Evolutionary conservation across 2,329 filamentous ascomycete species (phyloP).

Genomic region (Alternaria sp.): DNA sequence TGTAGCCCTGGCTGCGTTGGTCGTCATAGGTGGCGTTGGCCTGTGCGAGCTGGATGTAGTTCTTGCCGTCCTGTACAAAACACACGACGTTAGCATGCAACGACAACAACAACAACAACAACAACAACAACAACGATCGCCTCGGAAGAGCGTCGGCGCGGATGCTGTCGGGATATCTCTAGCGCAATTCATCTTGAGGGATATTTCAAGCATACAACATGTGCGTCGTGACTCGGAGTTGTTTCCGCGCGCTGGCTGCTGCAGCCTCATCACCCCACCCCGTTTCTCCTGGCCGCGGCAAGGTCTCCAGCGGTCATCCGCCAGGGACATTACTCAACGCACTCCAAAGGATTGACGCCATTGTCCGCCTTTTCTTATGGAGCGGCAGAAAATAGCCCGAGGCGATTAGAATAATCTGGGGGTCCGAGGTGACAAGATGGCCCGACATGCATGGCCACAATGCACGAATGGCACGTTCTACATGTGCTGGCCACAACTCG

Average conservation of each 20-base stretch:
- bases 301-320: constrained; percentile 11
- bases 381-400: constrained; percentile 16
- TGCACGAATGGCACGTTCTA: constrained; percentile 15
- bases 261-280: constrained; percentile 25
- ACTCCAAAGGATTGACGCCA: constrained; percentile 4
- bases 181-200: background rate
- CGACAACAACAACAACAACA: background rate
- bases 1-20: constrained; percentile 70
- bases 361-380: constrained; percentile 7
- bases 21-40: constrained; percentile 66
- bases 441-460: constrained; percentile 26
- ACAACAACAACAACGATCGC: constrained; percentile 6
- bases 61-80: constrained; percentile 68
- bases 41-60: constrained; percentile 70
- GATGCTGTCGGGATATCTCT: constrained; percentile 8
- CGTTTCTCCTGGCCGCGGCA: constrained; percentile 16
- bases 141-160: constrained; percentile 6
- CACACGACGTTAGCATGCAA: constrained; percentile 19
- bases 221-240: constrained; percentile 12
- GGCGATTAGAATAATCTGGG: constrained; percentile 21
- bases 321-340: constrained; percentile 16
- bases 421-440: constrained; percentile 28
- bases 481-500: constrained; percentile 11
- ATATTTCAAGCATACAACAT: constrained; percentile 7
- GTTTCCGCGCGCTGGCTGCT: constrained; percentile 1